These are phyloP conservation scores for Lithohypha guttulata DNA, from an alignment of 2,329 filamentous ascomycete genomes.

Conservation along the genomic window DNA sequence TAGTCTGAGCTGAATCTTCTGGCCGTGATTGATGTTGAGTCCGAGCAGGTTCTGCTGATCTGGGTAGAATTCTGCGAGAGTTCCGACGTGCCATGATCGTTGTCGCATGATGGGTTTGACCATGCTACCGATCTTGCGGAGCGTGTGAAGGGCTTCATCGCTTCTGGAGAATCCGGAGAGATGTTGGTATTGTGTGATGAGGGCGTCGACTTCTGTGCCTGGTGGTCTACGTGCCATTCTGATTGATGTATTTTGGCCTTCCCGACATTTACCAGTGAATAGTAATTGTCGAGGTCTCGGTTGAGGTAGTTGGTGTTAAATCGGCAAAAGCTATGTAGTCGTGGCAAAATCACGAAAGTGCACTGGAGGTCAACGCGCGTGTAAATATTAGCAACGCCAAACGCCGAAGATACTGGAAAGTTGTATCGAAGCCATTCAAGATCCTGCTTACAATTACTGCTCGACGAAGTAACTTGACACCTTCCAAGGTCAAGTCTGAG, in stretches of 20 bases:
- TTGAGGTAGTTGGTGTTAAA: neutral
- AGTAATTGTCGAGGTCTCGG: neutral
- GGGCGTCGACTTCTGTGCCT: slow-evolving; percentile 34
- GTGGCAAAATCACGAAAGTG: neutral
- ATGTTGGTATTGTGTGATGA: slow-evolving; percentile 43
- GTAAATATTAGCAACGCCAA: neutral
- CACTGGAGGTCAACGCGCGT: neutral
- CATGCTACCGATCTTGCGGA: slow-evolving; percentile 73
- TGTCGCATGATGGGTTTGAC: slow-evolving; percentile 95
- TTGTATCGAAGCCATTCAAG: neutral
- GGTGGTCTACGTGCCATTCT: slow-evolving; percentile 24
- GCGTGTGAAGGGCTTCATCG: slow-evolving; percentile 44
- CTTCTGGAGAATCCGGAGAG: slow-evolving; percentile 39
- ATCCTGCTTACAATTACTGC: neutral
- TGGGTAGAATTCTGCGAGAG: slow-evolving; percentile 78
- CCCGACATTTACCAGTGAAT: too few species aligned
- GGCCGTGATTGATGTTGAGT: slow-evolving; percentile 66
- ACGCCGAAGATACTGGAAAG: slow-evolving; percentile 5
- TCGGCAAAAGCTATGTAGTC: neutral
- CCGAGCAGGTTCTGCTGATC: slow-evolving; percentile 62
- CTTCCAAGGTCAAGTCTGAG: too few species aligned
- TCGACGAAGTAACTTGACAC: slow-evolving; percentile 4
- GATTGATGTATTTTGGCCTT: slow-evolving; percentile 5
- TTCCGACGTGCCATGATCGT: slow-evolving; percentile 65
- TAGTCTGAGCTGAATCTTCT: slow-evolving; percentile 71